Conservation (phyloP, 495 filamentous ascomycete genomes). For the Neurospora sp. region DNA sequence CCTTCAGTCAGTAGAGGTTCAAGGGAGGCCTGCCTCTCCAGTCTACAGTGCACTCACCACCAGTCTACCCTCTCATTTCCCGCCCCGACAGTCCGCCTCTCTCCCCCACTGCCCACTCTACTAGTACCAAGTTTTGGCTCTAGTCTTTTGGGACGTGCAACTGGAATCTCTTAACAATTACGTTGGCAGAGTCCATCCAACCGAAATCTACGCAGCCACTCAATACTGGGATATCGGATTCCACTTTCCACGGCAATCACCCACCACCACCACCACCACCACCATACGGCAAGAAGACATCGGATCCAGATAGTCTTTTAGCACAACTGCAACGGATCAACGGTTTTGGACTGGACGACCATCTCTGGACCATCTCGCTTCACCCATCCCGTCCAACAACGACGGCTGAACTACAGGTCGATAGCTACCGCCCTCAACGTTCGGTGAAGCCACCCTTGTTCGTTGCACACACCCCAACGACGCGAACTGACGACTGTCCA, state of each 20-base stretch:
- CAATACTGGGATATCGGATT: not conserved
- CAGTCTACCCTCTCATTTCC: conserved; percentile 9
- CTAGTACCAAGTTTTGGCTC: not conserved
- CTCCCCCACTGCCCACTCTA: conserved; percentile 2
- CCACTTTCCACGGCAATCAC: not conserved
- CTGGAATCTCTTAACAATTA: not conserved
- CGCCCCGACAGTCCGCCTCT: conserved; percentile 9
- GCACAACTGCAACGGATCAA: not conserved
- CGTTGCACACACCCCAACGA: not conserved
- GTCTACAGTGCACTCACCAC: conserved; percentile 22
- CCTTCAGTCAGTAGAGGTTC: not conserved
- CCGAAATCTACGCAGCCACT: not conserved
- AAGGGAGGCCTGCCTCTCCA: conserved; percentile 6
- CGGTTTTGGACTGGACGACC: not conserved
- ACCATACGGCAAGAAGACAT: not conserved
- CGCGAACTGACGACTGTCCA: conserved; percentile 10
- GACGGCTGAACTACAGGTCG: conserved; percentile 9
- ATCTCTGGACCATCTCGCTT: not conserved
- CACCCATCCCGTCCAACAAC: not conserved
- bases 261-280: not conserved
- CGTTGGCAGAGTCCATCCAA: not conserved
- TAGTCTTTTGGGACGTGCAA: not conserved
- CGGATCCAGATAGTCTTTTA: not conserved
- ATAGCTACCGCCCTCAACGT: not conserved
- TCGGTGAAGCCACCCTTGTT: not conserved